Percentiles rank a stretch among this genome's conserved stretches.
phyloP scores from a whole-genome alignment of 371 early-diverging fungal genomes.

The Chytridium lagenaria region DNA sequence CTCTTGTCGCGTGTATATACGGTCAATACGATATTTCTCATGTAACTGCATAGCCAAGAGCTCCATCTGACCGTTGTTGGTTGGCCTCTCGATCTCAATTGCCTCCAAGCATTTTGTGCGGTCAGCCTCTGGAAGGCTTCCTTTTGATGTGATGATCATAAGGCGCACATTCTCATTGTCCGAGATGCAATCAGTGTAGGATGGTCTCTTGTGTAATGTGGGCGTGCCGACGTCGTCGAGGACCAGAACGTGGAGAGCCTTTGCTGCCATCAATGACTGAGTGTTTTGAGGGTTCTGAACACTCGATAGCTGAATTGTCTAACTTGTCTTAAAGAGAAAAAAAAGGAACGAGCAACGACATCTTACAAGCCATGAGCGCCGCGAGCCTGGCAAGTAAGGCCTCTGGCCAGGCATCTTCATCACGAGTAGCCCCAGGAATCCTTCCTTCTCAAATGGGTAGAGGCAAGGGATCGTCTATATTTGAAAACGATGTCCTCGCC shows the following conservation, averaged over 20 bases:
- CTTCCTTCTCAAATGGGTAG: constrained; percentile 25
- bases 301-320: not conserved
- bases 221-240: constrained; percentile 14
- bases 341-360: not conserved
- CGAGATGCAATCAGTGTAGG: constrained; percentile 13
- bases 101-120: constrained; percentile 6
- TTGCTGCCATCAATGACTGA: too few relatives aligned
- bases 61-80: constrained; percentile 32
- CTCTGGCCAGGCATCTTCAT: too few relatives aligned
- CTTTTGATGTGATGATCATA: not conserved
- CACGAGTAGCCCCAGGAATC: too few relatives aligned
- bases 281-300: not conserved
- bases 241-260: constrained; percentile 11
- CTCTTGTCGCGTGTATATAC: constrained; percentile 52
- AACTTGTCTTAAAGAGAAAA: not conserved
- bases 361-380: not conserved
- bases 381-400: not conserved
- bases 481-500: constrained; percentile 53
- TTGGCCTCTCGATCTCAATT: constrained; percentile 4
- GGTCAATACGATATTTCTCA: constrained; percentile 37
- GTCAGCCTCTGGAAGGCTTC: not conserved
- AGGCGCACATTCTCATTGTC: not conserved
- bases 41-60: constrained; percentile 32
- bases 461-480: constrained; percentile 56
- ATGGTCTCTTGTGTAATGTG: constrained; percentile 6